Conservation (phyloP, 371 early-diverging fungal species). For the Mucor piriformis region DNA sequence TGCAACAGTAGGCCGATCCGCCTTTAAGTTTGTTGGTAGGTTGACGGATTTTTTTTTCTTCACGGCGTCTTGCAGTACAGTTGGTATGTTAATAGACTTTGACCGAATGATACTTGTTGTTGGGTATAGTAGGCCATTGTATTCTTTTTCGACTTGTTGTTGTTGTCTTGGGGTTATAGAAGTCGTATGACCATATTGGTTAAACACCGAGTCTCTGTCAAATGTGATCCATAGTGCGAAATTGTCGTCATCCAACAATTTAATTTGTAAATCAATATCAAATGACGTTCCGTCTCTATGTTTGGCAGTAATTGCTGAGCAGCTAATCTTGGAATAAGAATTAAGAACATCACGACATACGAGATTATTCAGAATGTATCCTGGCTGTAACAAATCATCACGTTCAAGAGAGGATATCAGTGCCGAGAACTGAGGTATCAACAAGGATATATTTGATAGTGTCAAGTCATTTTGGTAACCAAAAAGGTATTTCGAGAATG, state of each 20-base stretch:
- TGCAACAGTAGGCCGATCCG: not conserved
- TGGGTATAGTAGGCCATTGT: not conserved
- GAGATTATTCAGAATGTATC: slow-evolving; percentile 35
- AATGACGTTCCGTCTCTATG: slow-evolving; percentile 69
- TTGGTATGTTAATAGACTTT: slow-evolving; percentile 27
- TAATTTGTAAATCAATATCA: slow-evolving; percentile 65
- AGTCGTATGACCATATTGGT: slow-evolving; percentile 16
- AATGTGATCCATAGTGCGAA: slow-evolving; percentile 70
- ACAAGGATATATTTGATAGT: slow-evolving; percentile 21
- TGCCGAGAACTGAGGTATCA: slow-evolving; percentile 62
- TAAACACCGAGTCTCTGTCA: slow-evolving; percentile 49
- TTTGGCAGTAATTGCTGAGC: slow-evolving; percentile 31
- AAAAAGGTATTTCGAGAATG: slow-evolving; percentile 69
- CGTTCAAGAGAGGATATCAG: slow-evolving; percentile 46
- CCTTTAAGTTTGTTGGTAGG: not conserved
- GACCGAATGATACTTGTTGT: slow-evolving; percentile 11
- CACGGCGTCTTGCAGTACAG: slow-evolving; percentile 1
- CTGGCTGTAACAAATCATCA: slow-evolving; percentile 36
- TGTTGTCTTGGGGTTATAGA: not conserved
- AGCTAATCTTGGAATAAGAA: not conserved
- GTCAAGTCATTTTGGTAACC: slow-evolving; percentile 48
- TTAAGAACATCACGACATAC: slow-evolving; percentile 32
- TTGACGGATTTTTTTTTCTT: not conserved
- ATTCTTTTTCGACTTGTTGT: not conserved
- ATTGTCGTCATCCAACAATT: slow-evolving; percentile 36